A percentile compares a stretch with the other conserved stretches of the same genome.
These are phyloP conservation scores for Sporopachydermia lactativora DNA, from an alignment of 805 yeast species.

Conservation along the genomic window DNA sequence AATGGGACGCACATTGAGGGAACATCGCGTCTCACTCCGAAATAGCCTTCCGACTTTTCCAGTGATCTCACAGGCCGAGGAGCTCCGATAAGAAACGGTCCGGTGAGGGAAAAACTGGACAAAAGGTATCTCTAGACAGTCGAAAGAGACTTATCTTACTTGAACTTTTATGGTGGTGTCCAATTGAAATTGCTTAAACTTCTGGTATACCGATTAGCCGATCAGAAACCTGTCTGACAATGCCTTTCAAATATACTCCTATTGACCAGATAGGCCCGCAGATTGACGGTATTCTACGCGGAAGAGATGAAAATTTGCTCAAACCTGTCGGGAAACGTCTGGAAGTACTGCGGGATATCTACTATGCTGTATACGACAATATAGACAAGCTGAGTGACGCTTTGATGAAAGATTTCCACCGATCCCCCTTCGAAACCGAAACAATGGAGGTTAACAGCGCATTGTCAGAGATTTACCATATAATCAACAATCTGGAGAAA, in stretches of 20 bases:
- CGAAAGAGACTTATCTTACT: too few relatives aligned
- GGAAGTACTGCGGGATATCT: slow-evolving; percentile 51
- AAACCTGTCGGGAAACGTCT: slow-evolving; percentile 41
- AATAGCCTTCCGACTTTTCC: too few relatives aligned
- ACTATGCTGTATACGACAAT: slow-evolving; percentile 47
- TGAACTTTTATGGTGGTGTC: too few relatives aligned
- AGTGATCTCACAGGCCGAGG: too few relatives aligned
- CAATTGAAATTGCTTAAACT: too few relatives aligned
- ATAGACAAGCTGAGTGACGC: slow-evolving; percentile 42
- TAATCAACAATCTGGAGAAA: slow-evolving; percentile 42
- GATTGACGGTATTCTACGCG: slow-evolving; percentile 26
- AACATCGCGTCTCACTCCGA: too few relatives aligned
- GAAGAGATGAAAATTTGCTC: slow-evolving; percentile 32
- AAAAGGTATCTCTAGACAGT: too few relatives aligned
- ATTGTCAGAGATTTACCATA: slow-evolving; percentile 40
- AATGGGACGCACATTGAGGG: too few relatives aligned
- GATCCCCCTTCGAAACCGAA: slow-evolving; percentile 47
- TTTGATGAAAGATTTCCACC: slow-evolving; percentile 49
- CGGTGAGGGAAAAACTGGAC: too few relatives aligned
- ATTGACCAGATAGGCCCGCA: slow-evolving; percentile 32
- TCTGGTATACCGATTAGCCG: too few relatives aligned
- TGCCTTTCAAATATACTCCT: slow-evolving; percentile 26
- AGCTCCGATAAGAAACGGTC: too few relatives aligned
- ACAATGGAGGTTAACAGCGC: slow-evolving; percentile 40
- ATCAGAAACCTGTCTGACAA: too few relatives aligned